A percentile compares a stretch with the other conserved stretches of the same genome.
Evolutionary conservation across 202 grass and related monocot species (phyloP).

Genomic region (Carex arenaria): DNA sequence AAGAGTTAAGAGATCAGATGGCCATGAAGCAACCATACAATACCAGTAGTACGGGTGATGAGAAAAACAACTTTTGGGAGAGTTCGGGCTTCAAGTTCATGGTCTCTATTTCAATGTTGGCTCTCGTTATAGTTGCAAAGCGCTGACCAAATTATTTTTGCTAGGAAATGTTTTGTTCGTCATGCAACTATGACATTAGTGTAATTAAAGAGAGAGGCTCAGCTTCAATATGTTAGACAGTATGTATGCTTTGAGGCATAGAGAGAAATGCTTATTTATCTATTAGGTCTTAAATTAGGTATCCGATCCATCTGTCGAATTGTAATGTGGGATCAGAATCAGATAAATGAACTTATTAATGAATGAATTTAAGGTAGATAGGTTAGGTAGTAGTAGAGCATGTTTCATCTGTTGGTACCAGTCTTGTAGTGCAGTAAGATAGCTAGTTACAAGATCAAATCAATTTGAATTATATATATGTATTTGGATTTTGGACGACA

Average conservation of each 20-base stretch:
- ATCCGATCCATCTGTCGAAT: neutral
- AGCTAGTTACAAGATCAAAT: too few species aligned
- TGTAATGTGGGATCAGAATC: neutral
- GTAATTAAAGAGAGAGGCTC: neutral
- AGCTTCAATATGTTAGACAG: neutral
- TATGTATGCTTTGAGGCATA: too few species aligned
- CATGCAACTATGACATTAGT: neutral
- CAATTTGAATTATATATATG: too few species aligned
- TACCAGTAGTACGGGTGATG: neutral
- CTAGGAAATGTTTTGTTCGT: neutral
- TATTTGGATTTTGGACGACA: too few species aligned
- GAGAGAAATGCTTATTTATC: neutral
- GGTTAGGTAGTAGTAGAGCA: too few species aligned
- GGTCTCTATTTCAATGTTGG: conserved; percentile 78
- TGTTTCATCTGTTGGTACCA: too few species aligned
- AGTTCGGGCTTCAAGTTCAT: conserved; percentile 70
- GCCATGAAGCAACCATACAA: conserved; percentile 36
- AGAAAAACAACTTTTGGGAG: conserved; percentile 73
- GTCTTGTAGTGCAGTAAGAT: too few species aligned
- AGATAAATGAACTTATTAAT: neutral
- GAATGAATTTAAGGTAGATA: neutral
- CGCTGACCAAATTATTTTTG: conserved; percentile 20
- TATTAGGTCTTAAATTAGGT: neutral
- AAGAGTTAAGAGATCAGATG: conserved; percentile 81
- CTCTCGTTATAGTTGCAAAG: conserved; percentile 55